Evolutionary conservation across 169 alveolate species (phyloP), one percentile per base, ranked within the genome.

Genomic region (Haemoproteus tartakovskyi): DNA sequence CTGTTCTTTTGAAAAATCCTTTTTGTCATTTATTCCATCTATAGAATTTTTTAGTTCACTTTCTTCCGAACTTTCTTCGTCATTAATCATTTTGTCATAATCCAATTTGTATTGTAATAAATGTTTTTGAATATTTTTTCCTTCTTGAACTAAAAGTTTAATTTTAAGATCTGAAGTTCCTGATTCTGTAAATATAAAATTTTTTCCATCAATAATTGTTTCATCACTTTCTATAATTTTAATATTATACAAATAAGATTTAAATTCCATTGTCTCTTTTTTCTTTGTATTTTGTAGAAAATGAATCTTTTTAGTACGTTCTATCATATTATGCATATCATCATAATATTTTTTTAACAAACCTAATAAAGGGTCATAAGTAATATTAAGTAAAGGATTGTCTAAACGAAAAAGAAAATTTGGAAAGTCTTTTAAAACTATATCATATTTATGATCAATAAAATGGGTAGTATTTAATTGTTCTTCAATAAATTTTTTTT

Each of bases 141-240:
- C 81, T 45, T 64, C 81, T 30, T 64, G 50, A 29, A 64, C 54
- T 12, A 64, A 47, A 2, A 21, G 36, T 21, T 64, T 51, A 26
- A 64, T 51, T 30, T 64, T 64, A 11, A 52, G 8, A 27, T 33
- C 18, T n/a, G 12, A 14, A 1, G 56, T 19, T 8, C 41, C 54
- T 9, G 63, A 54, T 30, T 64, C 81, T 0, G 70, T 52, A 64
- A 51, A 52, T 14, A 64, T 46, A 9, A 64, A 64, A 12, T 64
- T 67, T 21, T 48, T 22, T 33, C 27, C 24, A 12, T 38, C 81
- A 3, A 64, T 33, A 11, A 36, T 56, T 0, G 60, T 64, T 22
- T 64, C 70, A 6, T 64, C 81, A 38, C 67, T 38, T n/a, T 64
- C 81, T 14, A 64, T 64, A 21, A 64, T 37, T 33, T 64, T 64